These are phyloP conservation scores for Acacia confusa DNA, from an alignment of 306 rosid genomes.

Conservation along the genomic window DNA sequence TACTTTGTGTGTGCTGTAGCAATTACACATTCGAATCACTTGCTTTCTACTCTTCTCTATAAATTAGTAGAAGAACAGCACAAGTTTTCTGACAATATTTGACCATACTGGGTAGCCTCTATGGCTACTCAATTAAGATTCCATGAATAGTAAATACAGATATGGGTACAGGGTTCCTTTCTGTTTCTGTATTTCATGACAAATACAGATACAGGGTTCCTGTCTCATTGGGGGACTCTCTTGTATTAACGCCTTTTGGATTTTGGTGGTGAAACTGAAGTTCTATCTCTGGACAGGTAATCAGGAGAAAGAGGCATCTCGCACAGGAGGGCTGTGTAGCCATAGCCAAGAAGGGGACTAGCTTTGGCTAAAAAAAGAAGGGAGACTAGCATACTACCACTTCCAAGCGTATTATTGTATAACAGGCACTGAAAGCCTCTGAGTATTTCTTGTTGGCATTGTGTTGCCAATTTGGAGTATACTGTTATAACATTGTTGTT, in stretches of 20 bases:
- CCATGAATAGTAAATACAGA: background rate
- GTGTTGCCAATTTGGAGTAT: constrained; percentile 40
- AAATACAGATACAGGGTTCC: background rate
- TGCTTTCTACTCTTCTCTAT: constrained; percentile 27
- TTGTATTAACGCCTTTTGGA: constrained; percentile 27
- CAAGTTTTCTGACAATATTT: constrained; percentile 7
- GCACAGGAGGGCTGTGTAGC: constrained; percentile 32
- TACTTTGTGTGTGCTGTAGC: background rate
- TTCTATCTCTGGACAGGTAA: constrained; percentile 49
- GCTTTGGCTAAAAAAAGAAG: too few species aligned
- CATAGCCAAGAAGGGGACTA: too few species aligned
- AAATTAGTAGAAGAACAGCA: background rate
- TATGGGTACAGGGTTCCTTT: background rate
- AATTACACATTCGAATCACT: background rate
- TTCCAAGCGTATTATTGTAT: constrained; percentile 19
- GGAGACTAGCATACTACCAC: constrained; percentile 46
- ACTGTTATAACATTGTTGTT: constrained; percentile 30
- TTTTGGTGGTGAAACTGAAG: constrained; percentile 34
- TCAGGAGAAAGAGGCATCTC: constrained; percentile 54
- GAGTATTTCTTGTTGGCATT: constrained; percentile 29
- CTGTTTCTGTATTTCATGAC: background rate
- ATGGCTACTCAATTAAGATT: background rate
- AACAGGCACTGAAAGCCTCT: constrained; percentile 28
- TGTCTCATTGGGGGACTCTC: background rate
- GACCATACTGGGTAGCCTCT: background rate